Evolutionary conservation across 2,329 filamentous ascomycete species (phyloP).

Genomic region (Phialophora macrospora): DNA sequence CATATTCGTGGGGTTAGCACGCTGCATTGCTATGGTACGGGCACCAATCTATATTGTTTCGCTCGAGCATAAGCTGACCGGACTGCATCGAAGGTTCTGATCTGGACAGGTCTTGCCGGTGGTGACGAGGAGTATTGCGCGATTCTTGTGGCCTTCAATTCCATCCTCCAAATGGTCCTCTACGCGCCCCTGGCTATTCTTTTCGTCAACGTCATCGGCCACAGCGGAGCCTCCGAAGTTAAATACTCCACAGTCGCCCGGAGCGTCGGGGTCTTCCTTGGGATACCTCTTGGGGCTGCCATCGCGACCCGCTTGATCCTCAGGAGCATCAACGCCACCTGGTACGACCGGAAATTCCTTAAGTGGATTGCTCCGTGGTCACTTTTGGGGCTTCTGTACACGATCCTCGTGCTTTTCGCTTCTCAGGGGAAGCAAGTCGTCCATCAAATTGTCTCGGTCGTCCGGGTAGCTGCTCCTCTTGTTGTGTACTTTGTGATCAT

Average conservation of each 20-base stretch:
- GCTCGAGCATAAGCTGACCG: neutral
- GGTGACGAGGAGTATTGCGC: constrained; percentile 84
- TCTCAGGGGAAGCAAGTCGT: constrained; percentile 78
- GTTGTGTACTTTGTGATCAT: constrained; percentile 79
- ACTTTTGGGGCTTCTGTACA: constrained; percentile 81
- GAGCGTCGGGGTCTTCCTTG: constrained; percentile 82
- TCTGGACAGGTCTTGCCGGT: constrained; percentile 78
- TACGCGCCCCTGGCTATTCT: constrained; percentile 71
- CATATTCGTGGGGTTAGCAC: constrained; percentile 79
- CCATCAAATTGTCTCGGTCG: constrained; percentile 79
- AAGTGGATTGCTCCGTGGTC: constrained; percentile 73
- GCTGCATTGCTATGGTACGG: constrained; percentile 84
- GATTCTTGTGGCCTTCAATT: constrained; percentile 75
- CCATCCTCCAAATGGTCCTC: constrained; percentile 74
- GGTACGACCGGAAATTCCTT: constrained; percentile 74
- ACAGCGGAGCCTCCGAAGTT: constrained; percentile 46
- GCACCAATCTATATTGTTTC: neutral
- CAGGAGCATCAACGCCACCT: constrained; percentile 60
- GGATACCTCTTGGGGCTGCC: constrained; percentile 79
- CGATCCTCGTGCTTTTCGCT: constrained; percentile 83
- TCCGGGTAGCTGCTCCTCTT: constrained; percentile 79
- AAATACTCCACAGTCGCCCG: constrained; percentile 71
- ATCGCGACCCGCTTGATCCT: constrained; percentile 72
- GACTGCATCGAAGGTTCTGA: constrained; percentile 56
- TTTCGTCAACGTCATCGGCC: constrained; percentile 72